Base-by-base conservation (phyloP, 768 basidiomycete genomes). In the Rickenella mellea region DNA sequence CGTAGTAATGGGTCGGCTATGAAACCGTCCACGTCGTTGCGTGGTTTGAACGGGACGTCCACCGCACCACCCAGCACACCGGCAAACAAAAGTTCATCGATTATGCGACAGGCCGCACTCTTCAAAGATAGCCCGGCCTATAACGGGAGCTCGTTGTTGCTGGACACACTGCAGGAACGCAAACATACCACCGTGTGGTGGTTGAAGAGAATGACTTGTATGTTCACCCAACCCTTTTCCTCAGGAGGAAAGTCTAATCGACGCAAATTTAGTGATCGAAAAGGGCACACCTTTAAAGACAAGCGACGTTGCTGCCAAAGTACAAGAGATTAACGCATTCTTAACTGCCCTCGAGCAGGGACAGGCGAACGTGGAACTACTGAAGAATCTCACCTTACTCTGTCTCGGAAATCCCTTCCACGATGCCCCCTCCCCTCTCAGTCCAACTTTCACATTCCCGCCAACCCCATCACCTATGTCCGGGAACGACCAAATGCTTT, bases 111-210 rank as follows among this genome's bases (percentile, higher is more conserved):
- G 55, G 85, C 83, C 8, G 82, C 84, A 11, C 60, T 80, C 50
- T 92, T 91, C 64, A 70, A 78, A 55, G 83, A 92, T 52, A 92
- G 87, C 51, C 89, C 90, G 10, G 71, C 71, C 27, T 66, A 72
- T 41, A 72, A 70, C 48, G 70, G 65, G 41, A 53, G 71, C 19
- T 63, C 76, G n/a, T 73, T 77, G 14, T 61, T 91, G 53, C 61
- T 88, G 51, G 78, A 85, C 49, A 77, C 80, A 17, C 59, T 86
- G 44, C 76, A 80, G 46, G 79, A 74, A 41, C 68, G 72, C 48
- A 78, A 70, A 46, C 76, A 80, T 51, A 80, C 85, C 52, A 78
- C 76, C 17, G 76, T 76, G 6, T 93, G 90, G 90, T 92, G 90
- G 89, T 56, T 78, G 47, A 87, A 84, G 56, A 70, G 83, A 49